A percentile compares a stretch with the other conserved stretches of the same genome.
These are phyloP conservation scores for Ensete glaucum DNA, from an alignment of 176 grass and related monocot genomes.

Conservation along the genomic window DNA sequence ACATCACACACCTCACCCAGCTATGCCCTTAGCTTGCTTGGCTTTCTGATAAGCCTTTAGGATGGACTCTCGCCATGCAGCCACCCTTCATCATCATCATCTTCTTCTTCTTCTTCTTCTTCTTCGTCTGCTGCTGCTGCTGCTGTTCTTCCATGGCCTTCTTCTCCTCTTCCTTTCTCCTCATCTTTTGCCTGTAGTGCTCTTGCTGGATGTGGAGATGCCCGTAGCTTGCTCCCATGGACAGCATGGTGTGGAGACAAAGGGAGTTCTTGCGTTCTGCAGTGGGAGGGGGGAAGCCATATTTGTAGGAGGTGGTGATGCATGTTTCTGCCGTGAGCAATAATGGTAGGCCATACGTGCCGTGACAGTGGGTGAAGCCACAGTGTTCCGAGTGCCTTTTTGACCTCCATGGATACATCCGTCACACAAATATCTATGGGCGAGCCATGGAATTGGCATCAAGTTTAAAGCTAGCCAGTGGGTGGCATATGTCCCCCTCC, in stretches of 20 bases:
- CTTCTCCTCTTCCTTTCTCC: neutral
- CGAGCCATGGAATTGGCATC: no score
- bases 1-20: no score
- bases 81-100: neutral
- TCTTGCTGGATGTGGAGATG: conserved; percentile 30
- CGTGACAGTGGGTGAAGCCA: neutral
- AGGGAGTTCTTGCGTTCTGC: neutral
- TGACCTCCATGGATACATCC: neutral
- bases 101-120: neutral
- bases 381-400: neutral
- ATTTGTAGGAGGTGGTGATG: no score
- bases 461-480: no score
- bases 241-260: conserved; percentile 7
- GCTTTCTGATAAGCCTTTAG: neutral
- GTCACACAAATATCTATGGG: no score
- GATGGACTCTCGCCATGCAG: conserved; percentile 10
- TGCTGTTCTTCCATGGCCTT: neutral
- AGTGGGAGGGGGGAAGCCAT: no score
- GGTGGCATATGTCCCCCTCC: no score
- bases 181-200: conserved; percentile 21
- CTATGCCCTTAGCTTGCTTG: neutral
- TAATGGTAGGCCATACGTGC: neutral
- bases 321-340: neutral
- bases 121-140: neutral
- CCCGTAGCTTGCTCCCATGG: conserved; percentile 28